These are phyloP conservation scores for Talaromyces funiculosus DNA, from an alignment of 2,329 filamentous ascomycete genomes.

Conservation along the genomic window DNA sequence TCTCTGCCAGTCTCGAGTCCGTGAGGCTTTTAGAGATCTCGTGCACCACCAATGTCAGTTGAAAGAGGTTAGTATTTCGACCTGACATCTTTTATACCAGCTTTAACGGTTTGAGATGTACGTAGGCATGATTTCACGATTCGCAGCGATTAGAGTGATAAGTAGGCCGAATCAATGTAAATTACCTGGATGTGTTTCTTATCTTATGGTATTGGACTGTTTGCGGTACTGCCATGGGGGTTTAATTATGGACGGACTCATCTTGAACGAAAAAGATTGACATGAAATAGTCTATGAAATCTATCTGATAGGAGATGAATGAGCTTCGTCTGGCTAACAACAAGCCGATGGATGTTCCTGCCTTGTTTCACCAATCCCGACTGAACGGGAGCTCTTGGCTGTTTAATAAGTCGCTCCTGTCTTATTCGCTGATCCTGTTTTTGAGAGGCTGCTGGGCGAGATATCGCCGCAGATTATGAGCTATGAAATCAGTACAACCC, in stretches of 20 bases:
- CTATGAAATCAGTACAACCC: constrained; percentile 55
- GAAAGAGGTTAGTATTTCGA: no score
- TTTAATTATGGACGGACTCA: no score
- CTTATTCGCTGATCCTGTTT: constrained; percentile 44
- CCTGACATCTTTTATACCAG: no score
- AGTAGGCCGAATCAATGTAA: not conserved
- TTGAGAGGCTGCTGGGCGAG: constrained; percentile 54
- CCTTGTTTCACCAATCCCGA: not conserved
- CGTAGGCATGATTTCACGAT: not conserved
- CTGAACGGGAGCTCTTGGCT: not conserved
- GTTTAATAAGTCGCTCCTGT: not conserved
- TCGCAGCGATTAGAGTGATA: not conserved
- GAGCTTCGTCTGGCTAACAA: not conserved
- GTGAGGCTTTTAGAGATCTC: not conserved
- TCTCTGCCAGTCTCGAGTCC: no score
- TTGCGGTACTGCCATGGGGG: no score
- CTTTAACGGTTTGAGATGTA: no score
- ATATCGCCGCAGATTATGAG: constrained; percentile 56
- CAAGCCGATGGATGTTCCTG: not conserved
- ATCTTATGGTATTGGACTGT: not conserved
- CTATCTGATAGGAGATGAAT: not conserved
- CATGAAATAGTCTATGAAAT: not conserved
- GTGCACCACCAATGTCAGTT: no score
- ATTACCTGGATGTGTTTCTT: not conserved
- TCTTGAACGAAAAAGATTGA: no score